Conservation (phyloP, 768 basidiomycete species). For the Boletellus emodensis region DNA sequence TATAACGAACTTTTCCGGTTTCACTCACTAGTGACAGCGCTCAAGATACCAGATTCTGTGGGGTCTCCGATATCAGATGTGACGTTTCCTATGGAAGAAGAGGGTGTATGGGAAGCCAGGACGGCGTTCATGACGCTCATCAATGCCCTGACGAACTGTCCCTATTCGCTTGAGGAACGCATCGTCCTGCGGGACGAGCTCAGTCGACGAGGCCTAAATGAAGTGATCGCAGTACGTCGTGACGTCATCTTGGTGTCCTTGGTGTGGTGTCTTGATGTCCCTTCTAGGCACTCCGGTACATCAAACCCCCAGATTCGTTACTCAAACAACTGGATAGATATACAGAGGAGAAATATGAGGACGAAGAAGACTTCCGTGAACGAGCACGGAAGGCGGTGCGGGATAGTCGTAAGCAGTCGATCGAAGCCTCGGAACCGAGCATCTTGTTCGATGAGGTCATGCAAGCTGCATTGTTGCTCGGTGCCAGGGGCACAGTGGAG, state of each 20-base stretch:
- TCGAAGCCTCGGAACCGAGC: constrained; percentile 46
- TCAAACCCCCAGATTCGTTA: constrained; percentile 72
- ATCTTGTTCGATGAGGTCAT: constrained; percentile 58
- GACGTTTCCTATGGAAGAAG: constrained; percentile 49
- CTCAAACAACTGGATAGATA: constrained; percentile 79
- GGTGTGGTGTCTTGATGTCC: not conserved
- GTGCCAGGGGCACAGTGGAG: constrained; percentile 37
- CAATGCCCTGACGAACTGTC: constrained; percentile 75
- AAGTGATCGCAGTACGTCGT: constrained; percentile 71
- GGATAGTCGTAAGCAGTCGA: constrained; percentile 18
- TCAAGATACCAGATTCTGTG: constrained; percentile 50
- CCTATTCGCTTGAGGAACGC: constrained; percentile 74
- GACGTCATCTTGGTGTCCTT: not conserved
- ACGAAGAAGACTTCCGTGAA: constrained; percentile 81
- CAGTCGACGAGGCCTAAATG: constrained; percentile 74
- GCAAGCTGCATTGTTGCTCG: constrained; percentile 47
- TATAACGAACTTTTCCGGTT: constrained; percentile 78
- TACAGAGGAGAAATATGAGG: constrained; percentile 85
- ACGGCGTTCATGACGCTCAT: constrained; percentile 71
- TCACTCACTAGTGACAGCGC: constrained; percentile 61
- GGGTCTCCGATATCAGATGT: constrained; percentile 31
- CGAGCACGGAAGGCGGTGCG: constrained; percentile 42
- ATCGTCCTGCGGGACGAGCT: constrained; percentile 81
- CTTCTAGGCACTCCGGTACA: constrained; percentile 65
- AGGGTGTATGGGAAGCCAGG: constrained; percentile 79